These are phyloP conservation scores for Rugonectria rugulosa DNA, from an alignment of 2,329 filamentous ascomycete species.

Conservation along the genomic window DNA sequence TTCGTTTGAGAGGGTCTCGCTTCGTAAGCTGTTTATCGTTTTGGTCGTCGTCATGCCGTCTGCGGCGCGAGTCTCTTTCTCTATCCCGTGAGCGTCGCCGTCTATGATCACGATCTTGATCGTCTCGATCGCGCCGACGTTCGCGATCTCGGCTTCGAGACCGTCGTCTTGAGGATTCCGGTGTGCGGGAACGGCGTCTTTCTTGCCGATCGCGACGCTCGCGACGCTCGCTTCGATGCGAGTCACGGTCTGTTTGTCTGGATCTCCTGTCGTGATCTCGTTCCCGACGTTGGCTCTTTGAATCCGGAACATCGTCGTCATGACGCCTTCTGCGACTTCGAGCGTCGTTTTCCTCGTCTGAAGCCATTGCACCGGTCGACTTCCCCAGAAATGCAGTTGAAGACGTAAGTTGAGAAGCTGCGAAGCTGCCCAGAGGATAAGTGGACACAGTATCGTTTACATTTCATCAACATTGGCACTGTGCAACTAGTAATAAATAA, in stretches of 20 bases:
- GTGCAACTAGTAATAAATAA: slow-evolving; percentile 2
- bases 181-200: slow-evolving; percentile 43
- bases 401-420: not conserved
- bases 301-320: slow-evolving; percentile 28
- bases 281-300: slow-evolving; percentile 19
- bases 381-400: not conserved
- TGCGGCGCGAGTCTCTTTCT: slow-evolving; percentile 37
- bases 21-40: slow-evolving; percentile 33
- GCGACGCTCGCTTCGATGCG: slow-evolving; percentile 37
- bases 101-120: slow-evolving; percentile 31
- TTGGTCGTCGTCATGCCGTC: slow-evolving; percentile 30
- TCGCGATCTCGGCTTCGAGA: slow-evolving; percentile 39
- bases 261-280: slow-evolving; percentile 32
- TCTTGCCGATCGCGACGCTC: slow-evolving; percentile 39
- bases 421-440: slow-evolving; percentile 3
- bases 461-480: not conserved
- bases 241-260: slow-evolving; percentile 34
- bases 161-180: slow-evolving; percentile 38
- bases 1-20: slow-evolving; percentile 40
- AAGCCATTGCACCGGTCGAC: slow-evolving; percentile 35
- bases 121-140: slow-evolving; percentile 29
- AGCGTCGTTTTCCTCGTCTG: slow-evolving; percentile 33
- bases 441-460: slow-evolving; percentile 9
- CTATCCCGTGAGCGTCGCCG: slow-evolving; percentile 46
- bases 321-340: slow-evolving; percentile 27